Evolutionary conservation across 2,329 filamentous ascomycete genomes (phyloP).

Genomic region (Trichoderma endophyticum): DNA sequence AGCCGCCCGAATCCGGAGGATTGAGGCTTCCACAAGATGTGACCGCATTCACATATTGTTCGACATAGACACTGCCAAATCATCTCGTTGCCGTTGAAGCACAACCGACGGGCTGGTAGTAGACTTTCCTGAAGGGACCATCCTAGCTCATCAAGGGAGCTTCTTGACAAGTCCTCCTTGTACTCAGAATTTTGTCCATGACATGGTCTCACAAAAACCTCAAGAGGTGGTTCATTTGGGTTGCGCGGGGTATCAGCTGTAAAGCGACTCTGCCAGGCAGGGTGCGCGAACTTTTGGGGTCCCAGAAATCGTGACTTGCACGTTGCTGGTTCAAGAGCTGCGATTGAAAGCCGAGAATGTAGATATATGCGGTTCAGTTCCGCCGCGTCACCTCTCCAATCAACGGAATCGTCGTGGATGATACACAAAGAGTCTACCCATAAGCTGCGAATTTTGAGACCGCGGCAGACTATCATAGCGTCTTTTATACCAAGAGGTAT

Average conservation of each 20-base stretch:
- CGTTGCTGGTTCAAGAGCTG: background rate
- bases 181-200: rapidly evolving
- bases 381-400: background rate
- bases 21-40: background rate
- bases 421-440: background rate
- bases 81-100: background rate
- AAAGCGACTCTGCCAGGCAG: background rate
- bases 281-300: background rate
- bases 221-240: background rate
- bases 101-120: background rate
- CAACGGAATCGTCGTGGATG: background rate
- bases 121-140: background rate
- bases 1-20: background rate
- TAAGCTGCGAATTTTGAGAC: background rate
- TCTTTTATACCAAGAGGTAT: background rate
- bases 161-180: background rate
- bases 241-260: background rate
- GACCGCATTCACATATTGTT: background rate
- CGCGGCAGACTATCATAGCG: background rate
- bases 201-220: background rate
- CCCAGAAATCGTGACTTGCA: background rate
- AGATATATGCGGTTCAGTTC: background rate
- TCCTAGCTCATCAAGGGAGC: background rate
- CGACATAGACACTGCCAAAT: background rate
- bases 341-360: background rate